A percentile compares a stretch with the other conserved stretches of the same genome.
Evolutionary conservation across 192 early-diverging fungal genomes (phyloP).

Genomic region (Phycomyces nitens): DNA sequence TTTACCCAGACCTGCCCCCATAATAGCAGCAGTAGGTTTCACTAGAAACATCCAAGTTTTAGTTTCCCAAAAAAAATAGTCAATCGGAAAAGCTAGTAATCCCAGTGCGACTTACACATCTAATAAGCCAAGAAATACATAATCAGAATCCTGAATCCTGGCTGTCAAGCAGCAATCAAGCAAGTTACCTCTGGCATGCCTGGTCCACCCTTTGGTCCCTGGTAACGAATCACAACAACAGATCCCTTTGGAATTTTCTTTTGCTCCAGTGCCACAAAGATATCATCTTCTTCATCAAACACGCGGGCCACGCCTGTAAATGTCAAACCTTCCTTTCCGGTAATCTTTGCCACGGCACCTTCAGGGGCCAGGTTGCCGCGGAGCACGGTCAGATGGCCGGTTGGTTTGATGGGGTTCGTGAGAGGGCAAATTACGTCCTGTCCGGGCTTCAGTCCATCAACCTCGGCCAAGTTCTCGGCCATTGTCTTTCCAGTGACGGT

Average conservation of each 20-base stretch:
- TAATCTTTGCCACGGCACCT: slow-evolving; percentile 97
- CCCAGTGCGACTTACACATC: neutral
- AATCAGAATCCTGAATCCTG: too few species aligned
- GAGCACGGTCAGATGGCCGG: slow-evolving; percentile 93
- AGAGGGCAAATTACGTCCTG: slow-evolving; percentile 86
- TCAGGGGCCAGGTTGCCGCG: slow-evolving; percentile 92
- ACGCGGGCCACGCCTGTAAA: slow-evolving; percentile 87
- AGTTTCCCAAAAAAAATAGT: too few species aligned
- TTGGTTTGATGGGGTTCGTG: slow-evolving; percentile 86
- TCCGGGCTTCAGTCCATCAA: slow-evolving; percentile 71
- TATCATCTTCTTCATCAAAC: slow-evolving; percentile 91
- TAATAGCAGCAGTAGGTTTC: slow-evolving; percentile 94
- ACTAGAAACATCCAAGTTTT: slow-evolving; percentile 42
- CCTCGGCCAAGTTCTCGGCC: slow-evolving; percentile 79
- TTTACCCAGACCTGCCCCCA: slow-evolving; percentile 97
- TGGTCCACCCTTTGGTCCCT: slow-evolving; percentile 96
- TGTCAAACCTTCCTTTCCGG: slow-evolving; percentile 92
- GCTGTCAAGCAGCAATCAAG: too few species aligned
- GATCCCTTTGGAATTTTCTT: slow-evolving; percentile 88
- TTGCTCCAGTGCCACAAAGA: slow-evolving; percentile 84
- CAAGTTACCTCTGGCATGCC: slow-evolving; percentile 98
- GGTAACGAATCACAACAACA: slow-evolving; percentile 91
- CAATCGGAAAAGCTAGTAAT: too few species aligned
- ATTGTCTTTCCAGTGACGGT: slow-evolving; percentile 98
- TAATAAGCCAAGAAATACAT: too few species aligned